phyloP scores from a whole-genome alignment of 805 yeast genomes.

The Torulaspora maleeae region DNA sequence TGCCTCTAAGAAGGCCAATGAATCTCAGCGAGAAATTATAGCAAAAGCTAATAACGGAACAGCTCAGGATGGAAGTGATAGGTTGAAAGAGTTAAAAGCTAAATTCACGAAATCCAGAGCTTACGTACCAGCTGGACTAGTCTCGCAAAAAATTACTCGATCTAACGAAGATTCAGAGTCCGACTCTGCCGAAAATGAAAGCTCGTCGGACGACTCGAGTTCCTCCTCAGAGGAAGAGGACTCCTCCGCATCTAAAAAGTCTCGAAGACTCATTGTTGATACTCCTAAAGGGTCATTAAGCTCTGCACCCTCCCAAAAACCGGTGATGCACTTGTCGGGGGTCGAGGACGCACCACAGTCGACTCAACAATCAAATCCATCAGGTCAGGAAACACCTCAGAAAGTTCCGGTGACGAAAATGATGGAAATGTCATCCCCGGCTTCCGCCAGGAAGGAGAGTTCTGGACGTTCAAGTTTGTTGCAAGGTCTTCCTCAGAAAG shows the following conservation, averaged over 20 bases:
- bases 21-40: not conserved
- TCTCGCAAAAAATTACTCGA: slow-evolving; percentile 9
- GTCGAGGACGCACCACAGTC: slow-evolving; percentile 23
- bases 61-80: slow-evolving; percentile 8
- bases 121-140: slow-evolving; percentile 15
- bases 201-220: slow-evolving; percentile 19
- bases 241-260: slow-evolving; percentile 28
- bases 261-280: slow-evolving; percentile 44
- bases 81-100: slow-evolving; percentile 17
- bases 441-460: slow-evolving; percentile 4
- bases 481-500: slow-evolving; percentile 26
- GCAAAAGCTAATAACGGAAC: not conserved
- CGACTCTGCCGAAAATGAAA: slow-evolving; percentile 17
- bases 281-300: slow-evolving; percentile 41
- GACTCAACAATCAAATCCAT: slow-evolving; percentile 16
- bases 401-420: slow-evolving; percentile 16
- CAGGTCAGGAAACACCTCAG: slow-evolving; percentile 11
- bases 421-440: slow-evolving; percentile 19
- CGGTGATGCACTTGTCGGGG: slow-evolving; percentile 15
- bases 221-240: slow-evolving; percentile 27
- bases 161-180: slow-evolving; percentile 7
- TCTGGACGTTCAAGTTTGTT: slow-evolving; percentile 10
- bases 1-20: not conserved
- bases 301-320: slow-evolving; percentile 15
- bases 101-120: slow-evolving; percentile 16